Evolutionary conservation across 2,329 filamentous ascomycete genomes (phyloP).

Genomic region (Calonectria montana): DNA sequence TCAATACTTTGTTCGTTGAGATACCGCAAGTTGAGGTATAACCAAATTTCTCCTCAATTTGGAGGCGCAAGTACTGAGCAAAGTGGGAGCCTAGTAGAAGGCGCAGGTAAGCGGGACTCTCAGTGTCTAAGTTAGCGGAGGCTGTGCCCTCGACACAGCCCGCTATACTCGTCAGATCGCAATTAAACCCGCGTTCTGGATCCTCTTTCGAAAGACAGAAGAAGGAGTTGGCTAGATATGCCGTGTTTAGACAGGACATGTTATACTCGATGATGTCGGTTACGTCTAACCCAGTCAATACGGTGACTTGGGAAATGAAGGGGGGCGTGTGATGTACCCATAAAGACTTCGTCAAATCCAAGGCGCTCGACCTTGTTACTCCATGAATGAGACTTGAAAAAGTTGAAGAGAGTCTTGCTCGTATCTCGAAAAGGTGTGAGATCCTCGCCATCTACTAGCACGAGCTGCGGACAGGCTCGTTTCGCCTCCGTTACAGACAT

Average conservation of each 20-base stretch:
- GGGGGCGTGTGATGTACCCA: slow-evolving; percentile 50
- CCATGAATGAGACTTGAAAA: slow-evolving; percentile 82
- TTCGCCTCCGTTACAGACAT: slow-evolving; percentile 87
- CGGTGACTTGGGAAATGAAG: background rate
- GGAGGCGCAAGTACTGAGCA: slow-evolving; percentile 76
- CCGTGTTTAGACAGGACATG: slow-evolving; percentile 73
- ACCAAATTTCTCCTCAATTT: slow-evolving; percentile 79
- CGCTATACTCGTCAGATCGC: slow-evolving; percentile 75
- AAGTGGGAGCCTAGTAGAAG: slow-evolving; percentile 85
- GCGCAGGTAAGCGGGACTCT: slow-evolving; percentile 63
- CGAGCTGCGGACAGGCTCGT: slow-evolving; percentile 82
- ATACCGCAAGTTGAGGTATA: slow-evolving; percentile 92
- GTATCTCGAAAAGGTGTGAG: slow-evolving; percentile 85
- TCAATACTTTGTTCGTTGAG: slow-evolving; percentile 85
- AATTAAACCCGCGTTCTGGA: slow-evolving; percentile 83
- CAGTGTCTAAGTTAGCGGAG: slow-evolving; percentile 38
- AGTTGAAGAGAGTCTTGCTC: slow-evolving; percentile 82
- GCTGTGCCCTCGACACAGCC: slow-evolving; percentile 65
- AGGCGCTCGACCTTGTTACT: slow-evolving; percentile 81
- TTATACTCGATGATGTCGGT: slow-evolving; percentile 91
- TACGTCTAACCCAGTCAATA: slow-evolving; percentile 66
- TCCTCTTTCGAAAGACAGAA: slow-evolving; percentile 81
- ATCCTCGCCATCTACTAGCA: slow-evolving; percentile 89
- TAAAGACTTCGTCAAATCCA: slow-evolving; percentile 87
- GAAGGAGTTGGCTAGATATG: slow-evolving; percentile 76